A percentile compares a stretch with the other conserved stretches of the same genome.
Conservation (phyloP, 345 rosid species). For the Gynandropsis gynandra region DNA sequence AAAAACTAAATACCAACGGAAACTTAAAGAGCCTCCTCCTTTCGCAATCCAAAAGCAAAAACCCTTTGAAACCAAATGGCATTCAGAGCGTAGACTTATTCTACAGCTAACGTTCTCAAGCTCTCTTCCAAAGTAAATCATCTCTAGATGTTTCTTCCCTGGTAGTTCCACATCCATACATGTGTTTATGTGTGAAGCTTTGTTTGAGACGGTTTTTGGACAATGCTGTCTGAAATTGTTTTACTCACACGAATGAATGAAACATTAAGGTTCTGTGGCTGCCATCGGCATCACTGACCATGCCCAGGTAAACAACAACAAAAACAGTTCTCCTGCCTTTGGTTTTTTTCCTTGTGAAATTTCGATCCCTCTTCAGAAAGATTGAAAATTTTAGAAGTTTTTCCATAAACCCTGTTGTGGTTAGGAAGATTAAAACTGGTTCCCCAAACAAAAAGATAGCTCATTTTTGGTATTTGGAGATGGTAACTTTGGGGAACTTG, state of each 20-base stretch:
- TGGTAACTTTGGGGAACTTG: background rate
- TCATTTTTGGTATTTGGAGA: too few relatives aligned
- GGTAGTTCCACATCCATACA: slow-evolving; percentile 28
- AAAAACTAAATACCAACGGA: background rate
- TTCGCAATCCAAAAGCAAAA: background rate
- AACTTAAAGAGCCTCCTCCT: slow-evolving; percentile 11
- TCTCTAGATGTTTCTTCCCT: slow-evolving; percentile 78
- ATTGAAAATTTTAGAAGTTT: too few relatives aligned
- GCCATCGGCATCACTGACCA: slow-evolving; percentile 87
- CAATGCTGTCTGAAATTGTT: slow-evolving; percentile 9
- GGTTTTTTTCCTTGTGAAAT: too few relatives aligned
- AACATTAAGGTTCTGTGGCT: slow-evolving; percentile 84
- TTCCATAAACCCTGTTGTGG: too few relatives aligned
- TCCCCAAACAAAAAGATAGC: too few relatives aligned
- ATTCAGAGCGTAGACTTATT: slow-evolving; percentile 83
- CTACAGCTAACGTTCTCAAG: slow-evolving; percentile 71
- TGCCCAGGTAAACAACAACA: slow-evolving; percentile 58
- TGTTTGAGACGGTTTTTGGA: too few relatives aligned
- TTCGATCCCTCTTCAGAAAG: too few relatives aligned
- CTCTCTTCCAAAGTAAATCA: slow-evolving; percentile 41
- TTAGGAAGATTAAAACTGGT: slow-evolving; percentile 8
- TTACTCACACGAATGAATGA: slow-evolving; percentile 88
- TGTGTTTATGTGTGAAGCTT: background rate
- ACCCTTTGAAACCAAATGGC: slow-evolving; percentile 44
- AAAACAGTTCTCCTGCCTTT: too few relatives aligned